These are phyloP conservation scores for Heliamphora pulchella DNA, from an alignment of 179 eudicot genomes.

Conservation along the genomic window DNA sequence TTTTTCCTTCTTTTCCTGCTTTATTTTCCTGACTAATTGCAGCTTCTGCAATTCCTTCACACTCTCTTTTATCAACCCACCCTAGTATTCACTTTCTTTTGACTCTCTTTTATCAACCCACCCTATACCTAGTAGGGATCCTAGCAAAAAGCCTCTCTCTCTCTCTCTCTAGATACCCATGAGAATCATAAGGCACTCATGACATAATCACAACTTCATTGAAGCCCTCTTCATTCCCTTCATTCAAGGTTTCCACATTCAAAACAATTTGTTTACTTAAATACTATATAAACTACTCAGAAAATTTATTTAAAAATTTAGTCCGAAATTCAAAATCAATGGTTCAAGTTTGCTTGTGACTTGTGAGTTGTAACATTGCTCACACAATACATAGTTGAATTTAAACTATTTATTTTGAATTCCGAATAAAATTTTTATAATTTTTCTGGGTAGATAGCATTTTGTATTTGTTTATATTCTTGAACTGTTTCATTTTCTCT, in stretches of 20 bases:
- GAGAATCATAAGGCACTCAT: constrained; percentile 81
- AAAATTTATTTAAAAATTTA: too few species aligned
- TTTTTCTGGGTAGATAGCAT: too few species aligned
- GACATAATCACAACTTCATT: constrained; percentile 41
- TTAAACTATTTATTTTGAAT: too few species aligned
- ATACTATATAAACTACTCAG: too few species aligned
- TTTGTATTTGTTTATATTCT: not conserved
- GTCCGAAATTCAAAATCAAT: too few species aligned
- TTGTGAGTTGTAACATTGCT: too few species aligned
- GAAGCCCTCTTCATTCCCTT: not conserved
- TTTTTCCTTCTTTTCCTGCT: constrained; percentile 13
- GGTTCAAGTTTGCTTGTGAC: too few species aligned
- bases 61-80: not conserved
- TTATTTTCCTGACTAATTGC: constrained; percentile 15
- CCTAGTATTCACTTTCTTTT: constrained; percentile 1
- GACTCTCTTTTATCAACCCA: constrained; percentile 3
- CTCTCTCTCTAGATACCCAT: constrained; percentile 25
- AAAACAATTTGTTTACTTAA: not conserved
- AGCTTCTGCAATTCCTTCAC: constrained; percentile 15
- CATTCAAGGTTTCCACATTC: not conserved
- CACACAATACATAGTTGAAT: too few species aligned
- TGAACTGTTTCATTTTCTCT: not conserved
- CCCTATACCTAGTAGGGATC: too few species aligned
- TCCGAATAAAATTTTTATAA: too few species aligned
- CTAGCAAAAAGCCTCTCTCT: too few species aligned